These are phyloP conservation scores for Kewa caespitosa DNA, from an alignment of 179 eudicot species.

Conservation along the genomic window DNA sequence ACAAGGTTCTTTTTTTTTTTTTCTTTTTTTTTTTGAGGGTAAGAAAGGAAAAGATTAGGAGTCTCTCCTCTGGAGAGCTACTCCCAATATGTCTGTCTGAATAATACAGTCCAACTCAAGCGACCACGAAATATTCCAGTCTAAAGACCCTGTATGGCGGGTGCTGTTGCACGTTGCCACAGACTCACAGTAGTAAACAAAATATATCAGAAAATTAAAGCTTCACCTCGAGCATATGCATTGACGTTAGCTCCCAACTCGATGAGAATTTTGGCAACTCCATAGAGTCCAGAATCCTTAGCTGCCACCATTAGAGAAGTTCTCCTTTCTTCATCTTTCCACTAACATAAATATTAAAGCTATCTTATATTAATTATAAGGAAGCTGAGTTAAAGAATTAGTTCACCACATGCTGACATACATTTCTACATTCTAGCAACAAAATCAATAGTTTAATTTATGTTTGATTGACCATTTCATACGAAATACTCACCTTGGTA, in stretches of 20 bases:
- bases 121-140: too few relatives aligned
- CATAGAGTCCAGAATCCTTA: conserved; percentile 56
- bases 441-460: background rate
- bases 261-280: conserved; percentile 68
- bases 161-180: too few relatives aligned
- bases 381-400: background rate
- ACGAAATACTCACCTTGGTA: background rate
- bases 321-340: conserved; percentile 87
- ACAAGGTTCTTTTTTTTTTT: background rate
- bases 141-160: too few relatives aligned
- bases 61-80: background rate
- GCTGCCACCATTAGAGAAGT: conserved; percentile 79
- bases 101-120: background rate
- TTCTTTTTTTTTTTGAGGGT: background rate
- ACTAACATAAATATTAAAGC: conserved; percentile 43
- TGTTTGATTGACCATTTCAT: background rate
- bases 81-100: background rate
- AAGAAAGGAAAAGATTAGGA: too few relatives aligned
- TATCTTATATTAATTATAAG: too few relatives aligned
- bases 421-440: background rate
- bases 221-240: conserved; percentile 42
- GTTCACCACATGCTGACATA: background rate
- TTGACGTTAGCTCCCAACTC: conserved; percentile 94
- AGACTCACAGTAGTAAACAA: background rate
- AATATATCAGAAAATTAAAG: background rate